Evolutionary conservation across 106 monocot species (phyloP), one percentile per base, ranked within the genome.

Genomic region (Amphibolis antarctica): DNA sequence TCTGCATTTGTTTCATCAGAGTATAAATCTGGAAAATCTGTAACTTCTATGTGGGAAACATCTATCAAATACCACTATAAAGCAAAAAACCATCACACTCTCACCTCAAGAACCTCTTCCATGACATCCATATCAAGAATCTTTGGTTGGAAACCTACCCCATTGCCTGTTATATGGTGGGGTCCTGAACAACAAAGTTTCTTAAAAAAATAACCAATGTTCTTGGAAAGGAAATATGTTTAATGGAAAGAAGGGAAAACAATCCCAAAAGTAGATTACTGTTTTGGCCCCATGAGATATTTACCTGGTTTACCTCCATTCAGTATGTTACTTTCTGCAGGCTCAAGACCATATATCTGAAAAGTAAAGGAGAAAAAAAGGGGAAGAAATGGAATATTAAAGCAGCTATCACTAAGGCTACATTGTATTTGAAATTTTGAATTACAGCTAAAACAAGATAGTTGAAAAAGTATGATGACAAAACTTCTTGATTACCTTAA

Each of bases 251-350:
- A 36, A 15, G 1, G 10, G 27, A 0, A 28, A 51, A 53, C 5
- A 5, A 17, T 51, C 5, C 18, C 46, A 17, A 24, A 14, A 43
- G 21, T 12, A 0, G n/a, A 21, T 9, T 10, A 44, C 23, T 5
- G 5, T 25, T 18, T 58, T 11, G 55, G 2, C 21, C 0, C 48
- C 11, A 52, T 7, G 10, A 48, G 15, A 12, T 22, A 56, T 17
- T 48, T 75, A 89, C 94, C 94, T 73, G 94, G 89, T 71, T 89
- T 81, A 28, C 94, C 94, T 58, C 94, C 94, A 80, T 94, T 94
- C 36, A 94, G 65, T 63, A 94, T 18, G 71, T 94, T 94, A 30
- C 89, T 86, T 73, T 94, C 94, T 51, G 94, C 86, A 56, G 94
- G 94, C 55, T 94, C 94, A 30, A 94, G 81, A 51, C 94, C 94